These are phyloP conservation scores for Allantophomopsis cytisporea DNA, from an alignment of 2,329 filamentous ascomycete genomes.

Conservation along the genomic window DNA sequence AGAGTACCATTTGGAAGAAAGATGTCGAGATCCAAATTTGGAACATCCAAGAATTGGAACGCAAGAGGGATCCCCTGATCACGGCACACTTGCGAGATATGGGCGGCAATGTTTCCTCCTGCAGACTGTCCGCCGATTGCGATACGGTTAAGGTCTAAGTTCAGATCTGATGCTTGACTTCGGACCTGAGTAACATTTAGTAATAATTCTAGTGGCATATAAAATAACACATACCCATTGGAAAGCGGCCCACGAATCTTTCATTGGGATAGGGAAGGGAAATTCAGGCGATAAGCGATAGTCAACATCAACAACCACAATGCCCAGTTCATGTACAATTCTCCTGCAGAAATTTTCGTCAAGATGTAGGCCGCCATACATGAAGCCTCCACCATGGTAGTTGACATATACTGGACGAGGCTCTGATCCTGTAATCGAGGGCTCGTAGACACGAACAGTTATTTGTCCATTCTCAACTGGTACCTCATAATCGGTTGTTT, in stretches of 20 bases:
- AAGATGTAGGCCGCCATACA: conserved; percentile 19
- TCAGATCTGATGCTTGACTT: no score
- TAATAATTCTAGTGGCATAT: no score
- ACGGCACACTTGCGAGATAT: no score
- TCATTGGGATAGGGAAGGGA: conserved; percentile 26
- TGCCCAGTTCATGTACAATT: conserved; percentile 19
- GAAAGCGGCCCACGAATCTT: conserved; percentile 30
- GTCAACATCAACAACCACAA: conserved; percentile 25
- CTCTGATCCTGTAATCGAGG: no score
- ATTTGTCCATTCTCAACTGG: no score
- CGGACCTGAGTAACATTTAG: no score
- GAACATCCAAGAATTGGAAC: no score
- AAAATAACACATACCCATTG: conserved; percentile 21
- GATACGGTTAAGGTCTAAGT: background rate
- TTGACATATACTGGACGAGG: conserved; percentile 17
- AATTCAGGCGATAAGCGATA: conserved; percentile 32
- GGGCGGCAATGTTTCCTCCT: background rate
- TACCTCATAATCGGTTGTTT: no score
- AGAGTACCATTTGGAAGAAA: background rate
- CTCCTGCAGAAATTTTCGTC: conserved; percentile 18
- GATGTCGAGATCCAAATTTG: no score
- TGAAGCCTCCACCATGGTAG: conserved; percentile 22
- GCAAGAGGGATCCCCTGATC: no score
- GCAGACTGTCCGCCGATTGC: background rate
- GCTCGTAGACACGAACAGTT: no score